Percentiles rank a stretch among this genome's conserved stretches.
These are phyloP conservation scores for Nicotiana tomentosiformis DNA, from an alignment of 257 asterid species.

Conservation along the genomic window DNA sequence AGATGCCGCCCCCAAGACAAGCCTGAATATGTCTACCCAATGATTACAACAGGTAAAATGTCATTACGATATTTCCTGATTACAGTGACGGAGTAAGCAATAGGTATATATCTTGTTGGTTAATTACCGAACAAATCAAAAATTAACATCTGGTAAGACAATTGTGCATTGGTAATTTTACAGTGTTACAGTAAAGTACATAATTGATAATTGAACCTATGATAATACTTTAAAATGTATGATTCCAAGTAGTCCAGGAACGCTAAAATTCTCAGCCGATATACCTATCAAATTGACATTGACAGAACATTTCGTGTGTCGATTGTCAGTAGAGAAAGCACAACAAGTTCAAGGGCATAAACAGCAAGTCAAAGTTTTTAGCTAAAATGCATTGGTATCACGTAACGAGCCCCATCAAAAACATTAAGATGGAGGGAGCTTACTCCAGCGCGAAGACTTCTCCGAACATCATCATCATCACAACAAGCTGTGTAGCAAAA, in stretches of 20 bases:
- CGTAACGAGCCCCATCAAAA: not conserved
- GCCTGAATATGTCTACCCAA: no score
- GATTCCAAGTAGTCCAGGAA: not conserved
- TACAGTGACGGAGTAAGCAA: no score
- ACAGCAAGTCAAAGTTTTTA: not conserved
- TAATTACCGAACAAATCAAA: no score
- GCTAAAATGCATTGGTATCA: not conserved
- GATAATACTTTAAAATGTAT: not conserved
- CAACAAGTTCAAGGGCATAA: not conserved
- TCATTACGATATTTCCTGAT: no score
- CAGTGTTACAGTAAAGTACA: not conserved
- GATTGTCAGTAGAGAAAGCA: not conserved
- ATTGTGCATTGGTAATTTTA: not conserved
- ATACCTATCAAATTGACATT: not conserved
- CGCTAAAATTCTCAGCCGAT: not conserved
- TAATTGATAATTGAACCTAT: not conserved
- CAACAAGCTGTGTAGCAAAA: not conserved
- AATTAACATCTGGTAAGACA: not conserved
- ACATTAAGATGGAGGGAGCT: not conserved
- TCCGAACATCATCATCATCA: not conserved
- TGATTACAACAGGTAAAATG: no score
- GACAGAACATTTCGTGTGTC: not conserved
- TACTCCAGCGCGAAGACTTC: not conserved
- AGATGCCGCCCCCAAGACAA: no score
- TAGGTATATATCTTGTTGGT: no score